Base-by-base conservation (phyloP, 1,284 basidiomycete species). In the Tremellales sp. region DNA sequence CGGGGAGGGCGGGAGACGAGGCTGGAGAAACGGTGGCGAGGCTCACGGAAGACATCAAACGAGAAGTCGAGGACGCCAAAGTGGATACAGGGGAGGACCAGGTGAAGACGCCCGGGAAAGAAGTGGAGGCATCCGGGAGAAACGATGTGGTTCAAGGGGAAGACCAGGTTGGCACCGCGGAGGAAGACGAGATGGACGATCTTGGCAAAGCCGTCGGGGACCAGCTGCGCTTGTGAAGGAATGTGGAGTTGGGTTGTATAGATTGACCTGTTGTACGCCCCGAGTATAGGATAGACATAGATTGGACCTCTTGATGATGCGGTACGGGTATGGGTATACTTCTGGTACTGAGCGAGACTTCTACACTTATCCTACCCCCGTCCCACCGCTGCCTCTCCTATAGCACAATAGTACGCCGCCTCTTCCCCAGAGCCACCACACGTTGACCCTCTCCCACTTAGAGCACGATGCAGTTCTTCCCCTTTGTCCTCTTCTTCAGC, bases 381-480 rank as follows among this genome's bases (percentile, higher is more conserved):
- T 16, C 16, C 29, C 10, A 10, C 29, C 10, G 29, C 16, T 31
- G 29, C 16, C 29, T 10, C 29, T 10, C 10, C 16, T 16, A 10
- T 31, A 16, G 29, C 29, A 31, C 10, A 16, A 31, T 31, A 10
- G 29, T 16, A 10, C 29, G 10, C 16, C 29, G 10, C 29, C 10
- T 16, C 8, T 36, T 21, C 22, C 34, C 34, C 34, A 36, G 34
- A 36, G 8, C 8, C 16, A 18, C 34, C 34, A 36, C 8, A 9
- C 9, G 34, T 21, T 36, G 9, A 9, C 34, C 18, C 34, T 36
- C 9, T 36, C 34, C 13, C 7, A 16, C 16, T 54, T 76, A 92
- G 58, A 87, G 78, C 45, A 94, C 76, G 47, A 90, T 79, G 75
- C 91, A 95, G 68, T 83, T 78, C 68, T 81, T 85, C 45, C 75